These are phyloP conservation scores for Cercophora sp. DNA, from an alignment of 495 filamentous ascomycete species.

Conservation along the genomic window DNA sequence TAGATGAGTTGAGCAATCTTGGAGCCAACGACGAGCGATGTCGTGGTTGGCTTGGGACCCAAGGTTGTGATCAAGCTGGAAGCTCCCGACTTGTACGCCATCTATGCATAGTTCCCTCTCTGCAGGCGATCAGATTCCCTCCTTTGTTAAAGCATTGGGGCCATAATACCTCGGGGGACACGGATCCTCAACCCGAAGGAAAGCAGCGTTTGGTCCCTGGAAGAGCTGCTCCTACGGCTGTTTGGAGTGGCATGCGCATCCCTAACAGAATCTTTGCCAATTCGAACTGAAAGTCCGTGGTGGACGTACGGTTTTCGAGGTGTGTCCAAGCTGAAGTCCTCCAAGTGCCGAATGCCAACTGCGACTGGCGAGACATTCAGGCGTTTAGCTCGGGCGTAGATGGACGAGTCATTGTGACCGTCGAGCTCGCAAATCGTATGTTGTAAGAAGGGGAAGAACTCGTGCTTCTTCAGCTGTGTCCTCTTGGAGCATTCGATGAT, in stretches of 20 bases:
- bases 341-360: not conserved
- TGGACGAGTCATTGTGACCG: not conserved
- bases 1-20: not conserved
- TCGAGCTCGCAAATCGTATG: not conserved
- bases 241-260: no score
- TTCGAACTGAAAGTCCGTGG: not conserved
- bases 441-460: not conserved
- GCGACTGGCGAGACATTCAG: not conserved
- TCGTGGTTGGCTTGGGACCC: not conserved
- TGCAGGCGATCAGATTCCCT: not conserved
- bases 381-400: not conserved
- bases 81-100: not conserved
- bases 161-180: not conserved
- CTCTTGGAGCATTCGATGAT: not conserved
- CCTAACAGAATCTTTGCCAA: not conserved
- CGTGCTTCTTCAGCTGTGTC: not conserved
- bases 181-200: not conserved
- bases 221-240: not conserved
- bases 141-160: no score
- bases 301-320: not conserved
- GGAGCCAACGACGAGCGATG: constrained; percentile 3
- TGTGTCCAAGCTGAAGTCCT: not conserved
- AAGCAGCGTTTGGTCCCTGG: not conserved
- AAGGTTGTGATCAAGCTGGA: not conserved
- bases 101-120: no score